These are phyloP conservation scores for Coprinopsis strossmayeri DNA, from an alignment of 768 basidiomycete species.

Conservation along the genomic window DNA sequence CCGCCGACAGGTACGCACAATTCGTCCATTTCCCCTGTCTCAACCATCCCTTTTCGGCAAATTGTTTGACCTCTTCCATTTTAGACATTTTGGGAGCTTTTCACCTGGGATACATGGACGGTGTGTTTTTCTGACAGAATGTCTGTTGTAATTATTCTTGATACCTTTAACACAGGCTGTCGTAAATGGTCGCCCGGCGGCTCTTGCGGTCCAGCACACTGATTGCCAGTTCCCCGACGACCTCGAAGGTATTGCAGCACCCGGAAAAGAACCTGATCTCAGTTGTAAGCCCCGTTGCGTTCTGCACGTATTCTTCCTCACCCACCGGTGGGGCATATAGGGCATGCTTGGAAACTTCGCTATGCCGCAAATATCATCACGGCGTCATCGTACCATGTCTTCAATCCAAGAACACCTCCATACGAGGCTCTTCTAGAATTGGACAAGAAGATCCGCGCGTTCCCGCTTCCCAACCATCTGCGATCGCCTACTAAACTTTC, in stretches of 20 bases:
- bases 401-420: slow-evolving; percentile 28
- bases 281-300: slow-evolving; percentile 37
- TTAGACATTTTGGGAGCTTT: slow-evolving; percentile 49
- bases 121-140: slow-evolving; percentile 29
- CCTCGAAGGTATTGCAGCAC: slow-evolving; percentile 22
- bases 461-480: slow-evolving; percentile 38
- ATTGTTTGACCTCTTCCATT: not conserved
- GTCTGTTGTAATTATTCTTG: too few relatives aligned
- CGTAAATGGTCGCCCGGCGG: slow-evolving; percentile 44
- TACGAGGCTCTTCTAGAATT: slow-evolving; percentile 42
- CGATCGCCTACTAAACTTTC: slow-evolving; percentile 27
- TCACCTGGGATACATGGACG: slow-evolving; percentile 43
- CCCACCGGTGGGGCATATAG: slow-evolving; percentile 14
- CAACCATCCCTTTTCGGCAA: too few relatives aligned
- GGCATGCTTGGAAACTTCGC: slow-evolving; percentile 39
- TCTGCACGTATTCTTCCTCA: not conserved
- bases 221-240: slow-evolving; percentile 50
- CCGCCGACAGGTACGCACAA: slow-evolving; percentile 26
- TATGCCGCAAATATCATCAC: slow-evolving; percentile 41
- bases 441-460: slow-evolving; percentile 46
- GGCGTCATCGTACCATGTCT: slow-evolving; percentile 34
- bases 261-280: slow-evolving; percentile 29
- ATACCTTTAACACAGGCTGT: slow-evolving; percentile 27
- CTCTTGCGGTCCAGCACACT: slow-evolving; percentile 37
- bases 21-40: not conserved